Base-by-base conservation (phyloP, 257 asterid genomes). In the Verbena officinalis region DNA sequence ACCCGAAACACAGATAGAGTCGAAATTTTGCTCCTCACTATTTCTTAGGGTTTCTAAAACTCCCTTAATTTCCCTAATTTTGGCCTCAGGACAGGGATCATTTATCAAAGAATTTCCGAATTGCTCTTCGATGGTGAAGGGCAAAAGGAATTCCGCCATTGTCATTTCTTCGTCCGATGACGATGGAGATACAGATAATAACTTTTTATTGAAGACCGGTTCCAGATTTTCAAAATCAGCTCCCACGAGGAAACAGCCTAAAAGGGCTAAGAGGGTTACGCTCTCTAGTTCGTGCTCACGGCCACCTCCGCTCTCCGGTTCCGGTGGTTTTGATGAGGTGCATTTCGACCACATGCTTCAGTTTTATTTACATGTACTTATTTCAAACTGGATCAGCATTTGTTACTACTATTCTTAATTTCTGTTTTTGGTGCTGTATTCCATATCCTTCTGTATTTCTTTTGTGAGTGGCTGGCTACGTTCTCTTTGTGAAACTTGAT, bases 161-260 rank as follows among this genome's bases (percentile, higher is more conserved):
- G 74, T 85, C 14, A 73, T 92, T 34, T 85, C 85, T 8, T 86
- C 96, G 4, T 84, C 95, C 9, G 89, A 83, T 15, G 83, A 65
- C 8, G 84, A 67, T 42, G 75, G 60, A 15, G 80, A 74, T 33
- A 57, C n/a, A n/a, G n/a, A n/a, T n/a, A n/a, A 30, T n/a, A 72
- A 59, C 52, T 69, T 74, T 7, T 19, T n/a, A 9, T 20, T 55
- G 60, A 75, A 68, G 72, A 64, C 72, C 8, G 75, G 67, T 52
- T 57, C 45, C 43, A 71, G 79, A 43, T 60, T 40, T 45, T 61
- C 84, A 22, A 73, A 83, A 34, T 83, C 95, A 34, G 91, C 82
- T 55, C 83, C 96, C 5, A 42, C 64, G 45, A 69, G 78, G 73
- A 77, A 55, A 44, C 82, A 73, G 65, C 81, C 83, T 53, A 87